Evolutionary conservation across 495 filamentous ascomycete species (phyloP), one percentile per base, ranked within the genome.

Genomic region (Penicillium daleae): DNA sequence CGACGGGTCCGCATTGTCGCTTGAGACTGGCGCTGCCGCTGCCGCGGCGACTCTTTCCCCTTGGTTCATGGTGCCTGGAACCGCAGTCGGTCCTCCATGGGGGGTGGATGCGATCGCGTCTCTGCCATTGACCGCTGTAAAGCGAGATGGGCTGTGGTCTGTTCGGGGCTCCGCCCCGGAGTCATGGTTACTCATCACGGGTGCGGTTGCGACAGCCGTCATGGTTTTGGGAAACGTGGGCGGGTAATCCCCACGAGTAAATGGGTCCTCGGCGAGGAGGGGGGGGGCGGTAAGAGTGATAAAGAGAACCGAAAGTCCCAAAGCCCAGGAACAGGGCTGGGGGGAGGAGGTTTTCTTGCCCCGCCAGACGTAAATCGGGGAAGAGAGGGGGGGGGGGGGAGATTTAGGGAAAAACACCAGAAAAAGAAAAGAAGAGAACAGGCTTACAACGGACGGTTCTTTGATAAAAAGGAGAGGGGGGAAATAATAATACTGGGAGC

Each of bases 101-200:
- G 33, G 33, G 1, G 33, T 27, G 21, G 67, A 44, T n/a, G 56
- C 31, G 22, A 69, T 52, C 17, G 71, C 49, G 5, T 80, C 78
- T 60, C 68, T 78, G 51, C 80, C 82, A 71, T 85, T 85, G 31
- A 85, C 82, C 46, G 82, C 82, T 4, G 82, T 85, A 60, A 85
- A 85, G 22, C 78, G 76, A 17, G 81, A 81, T 31, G 82, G 80
- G 49, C 78, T 82, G 44, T 78, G 77, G 22, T 82, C 81, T 31
- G 78, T 61, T 48, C 76, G 76, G 19, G 72, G 69, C 37, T 83
- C 78, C 33, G 67, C 70, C 42, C 78, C 76, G 7, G 73, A 65
- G 19, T 74, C 76, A 50, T 76, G 75, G 57, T 73, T 64, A 55
- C 76, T 76, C 68, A 77, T 73, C 56, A 73, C 68, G 49, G 78